These are phyloP conservation scores for Kluyveromyces lactis DNA, from an alignment of 805 yeast genomes.

Conservation along the genomic window DNA sequence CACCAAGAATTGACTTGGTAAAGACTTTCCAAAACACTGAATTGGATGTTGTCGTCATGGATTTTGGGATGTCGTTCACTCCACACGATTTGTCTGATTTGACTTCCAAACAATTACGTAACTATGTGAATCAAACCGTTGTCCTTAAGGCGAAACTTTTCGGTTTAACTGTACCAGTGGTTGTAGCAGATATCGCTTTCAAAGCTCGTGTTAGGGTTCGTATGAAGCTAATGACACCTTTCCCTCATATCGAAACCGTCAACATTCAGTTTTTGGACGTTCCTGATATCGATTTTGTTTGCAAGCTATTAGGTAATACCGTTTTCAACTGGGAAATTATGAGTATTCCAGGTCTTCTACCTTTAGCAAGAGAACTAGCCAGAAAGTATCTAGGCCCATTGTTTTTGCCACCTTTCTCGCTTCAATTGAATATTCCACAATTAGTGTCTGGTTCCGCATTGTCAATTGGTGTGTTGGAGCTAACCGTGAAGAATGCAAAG, in stretches of 20 bases:
- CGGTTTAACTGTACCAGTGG: conserved; percentile 73
- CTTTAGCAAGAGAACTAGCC: conserved; percentile 77
- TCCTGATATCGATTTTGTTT: conserved; percentile 80
- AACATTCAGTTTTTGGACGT: conserved; percentile 79
- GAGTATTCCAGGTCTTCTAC: conserved; percentile 77
- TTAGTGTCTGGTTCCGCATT: conserved; percentile 79
- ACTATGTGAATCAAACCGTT: conserved; percentile 73
- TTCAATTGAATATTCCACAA: conserved; percentile 89
- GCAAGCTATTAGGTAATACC: conserved; percentile 66
- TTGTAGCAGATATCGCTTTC: conserved; percentile 74
- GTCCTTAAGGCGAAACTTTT: conserved; percentile 74
- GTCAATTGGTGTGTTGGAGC: conserved; percentile 77
- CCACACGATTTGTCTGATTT: conserved; percentile 87
- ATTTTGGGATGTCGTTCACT: conserved; percentile 86
- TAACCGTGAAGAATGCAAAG: conserved; percentile 59
- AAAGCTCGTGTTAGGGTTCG: conserved; percentile 69
- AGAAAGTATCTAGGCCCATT: conserved; percentile 84
- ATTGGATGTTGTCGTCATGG: conserved; percentile 93
- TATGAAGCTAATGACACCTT: conserved; percentile 79
- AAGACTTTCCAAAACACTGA: conserved; percentile 86
- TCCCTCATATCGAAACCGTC: conserved; percentile 90
- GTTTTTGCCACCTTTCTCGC: conserved; percentile 80
- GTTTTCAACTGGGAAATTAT: conserved; percentile 83
- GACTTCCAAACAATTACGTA: conserved; percentile 76
- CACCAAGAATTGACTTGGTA: conserved; percentile 86